phyloP scores from a whole-genome alignment of 2,329 filamentous ascomycete genomes.

The Podosphaera fusca region DNA sequence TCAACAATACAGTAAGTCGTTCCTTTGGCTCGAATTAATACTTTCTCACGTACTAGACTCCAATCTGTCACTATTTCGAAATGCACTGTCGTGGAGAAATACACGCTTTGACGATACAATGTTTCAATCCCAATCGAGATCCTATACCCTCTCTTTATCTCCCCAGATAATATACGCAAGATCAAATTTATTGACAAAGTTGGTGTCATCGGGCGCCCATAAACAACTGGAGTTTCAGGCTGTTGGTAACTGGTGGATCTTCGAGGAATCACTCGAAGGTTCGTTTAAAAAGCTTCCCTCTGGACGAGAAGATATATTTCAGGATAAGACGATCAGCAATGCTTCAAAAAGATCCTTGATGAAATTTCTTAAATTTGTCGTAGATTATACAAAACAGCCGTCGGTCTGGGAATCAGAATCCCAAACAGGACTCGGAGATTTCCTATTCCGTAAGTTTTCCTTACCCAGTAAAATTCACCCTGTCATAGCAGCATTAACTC shows the following conservation, averaged over 20 bases:
- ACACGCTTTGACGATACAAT: conserved; percentile 17
- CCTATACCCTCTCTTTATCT: conserved; percentile 64
- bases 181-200: conserved; percentile 50
- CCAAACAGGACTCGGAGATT: conserved; percentile 29
- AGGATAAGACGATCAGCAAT: conserved; percentile 49
- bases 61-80: conserved; percentile 8
- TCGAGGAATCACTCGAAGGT: conserved; percentile 14
- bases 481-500: conserved; percentile 44
- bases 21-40: neutral
- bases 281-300: conserved; percentile 44
- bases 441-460: conserved; percentile 38
- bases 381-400: conserved; percentile 39
- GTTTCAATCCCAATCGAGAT: conserved; percentile 38
- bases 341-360: conserved; percentile 70
- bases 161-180: conserved; percentile 72
- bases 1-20: conserved; percentile 16
- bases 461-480: conserved; percentile 45
- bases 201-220: conserved; percentile 78
- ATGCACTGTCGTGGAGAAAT: conserved; percentile 12
- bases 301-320: conserved; percentile 78
- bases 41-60: neutral
- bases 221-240: conserved; percentile 82
- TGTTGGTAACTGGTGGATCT: conserved; percentile 80
- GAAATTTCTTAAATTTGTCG: conserved; percentile 81
- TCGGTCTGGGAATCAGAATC: conserved; percentile 36